Conservation (phyloP, 345 rosid genomes). For the Microthlaspi erraticum region DNA sequence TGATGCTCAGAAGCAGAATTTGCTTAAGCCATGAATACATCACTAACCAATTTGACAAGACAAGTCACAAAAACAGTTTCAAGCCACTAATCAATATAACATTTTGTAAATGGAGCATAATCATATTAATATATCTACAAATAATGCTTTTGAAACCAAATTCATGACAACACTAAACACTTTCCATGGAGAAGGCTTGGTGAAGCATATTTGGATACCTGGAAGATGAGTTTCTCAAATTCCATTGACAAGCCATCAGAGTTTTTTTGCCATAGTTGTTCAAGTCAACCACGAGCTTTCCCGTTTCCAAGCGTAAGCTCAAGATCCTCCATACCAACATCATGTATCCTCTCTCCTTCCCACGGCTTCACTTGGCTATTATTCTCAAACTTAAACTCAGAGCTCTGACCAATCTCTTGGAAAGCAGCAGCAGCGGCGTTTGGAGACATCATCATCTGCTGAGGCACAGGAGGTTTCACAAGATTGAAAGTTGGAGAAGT, state of each 20-base stretch:
- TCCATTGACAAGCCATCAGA: constrained; percentile 16
- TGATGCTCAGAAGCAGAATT: constrained; percentile 4
- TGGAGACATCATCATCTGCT: constrained; percentile 45
- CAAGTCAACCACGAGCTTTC: constrained; percentile 62
- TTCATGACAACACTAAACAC: constrained; percentile 13
- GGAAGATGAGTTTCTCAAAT: constrained; percentile 18
- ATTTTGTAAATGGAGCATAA: constrained; percentile 40
- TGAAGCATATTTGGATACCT: constrained; percentile 24
- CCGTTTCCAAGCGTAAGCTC: constrained; percentile 92
- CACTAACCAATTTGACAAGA: constrained; percentile 23
- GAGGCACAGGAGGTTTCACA: constrained; percentile 58
- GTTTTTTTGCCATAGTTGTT: not conserved
- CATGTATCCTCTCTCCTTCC: constrained; percentile 99
- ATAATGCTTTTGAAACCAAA: constrained; percentile 43
- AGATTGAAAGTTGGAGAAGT: constrained; percentile 94
- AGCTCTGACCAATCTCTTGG: constrained; percentile 65
- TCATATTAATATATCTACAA: constrained; percentile 61
- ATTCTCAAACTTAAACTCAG: constrained; percentile 79
- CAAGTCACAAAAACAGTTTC: constrained; percentile 31
- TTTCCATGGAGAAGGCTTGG: no score
- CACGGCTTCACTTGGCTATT: constrained; percentile 86
- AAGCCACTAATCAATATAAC: constrained; percentile 43
- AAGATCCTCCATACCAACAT: constrained; percentile 89
- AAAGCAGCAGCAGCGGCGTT: constrained; percentile 34
- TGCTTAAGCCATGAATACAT: constrained; percentile 11